Base-by-base conservation (phyloP, 2,329 filamentous ascomycete genomes). In the Sporothrix protearum region DNA sequence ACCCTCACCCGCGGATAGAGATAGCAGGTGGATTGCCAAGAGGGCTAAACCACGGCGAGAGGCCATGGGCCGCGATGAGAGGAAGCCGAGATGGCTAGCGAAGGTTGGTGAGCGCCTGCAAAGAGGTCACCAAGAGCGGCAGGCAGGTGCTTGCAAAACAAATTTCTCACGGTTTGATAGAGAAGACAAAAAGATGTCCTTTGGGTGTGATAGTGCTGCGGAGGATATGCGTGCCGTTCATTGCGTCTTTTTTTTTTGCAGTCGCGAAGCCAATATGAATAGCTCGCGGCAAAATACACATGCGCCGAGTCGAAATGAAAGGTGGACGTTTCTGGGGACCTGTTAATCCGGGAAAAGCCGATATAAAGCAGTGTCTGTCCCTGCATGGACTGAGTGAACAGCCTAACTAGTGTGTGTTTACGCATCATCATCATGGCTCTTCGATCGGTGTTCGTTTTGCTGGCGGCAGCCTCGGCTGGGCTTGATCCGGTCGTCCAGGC, bases 401-500 rank as follows among this genome's bases (percentile, higher is more conserved):
- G 33, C 5, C 30, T 33, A 1, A 39, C 30, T 33, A 39, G 16
- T 36, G n/a, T 3, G 12, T 7, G 19, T 9, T 39, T 39, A 39
- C 2, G 30, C 57, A 61, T 6, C 57, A 39, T 3, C 57, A 39
- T 19, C 57, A 61, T 70, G 55, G 68, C 42, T 63, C 42, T 70
- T n/a, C 39, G 28, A 42, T 25, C 61, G 10, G 14, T 42, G 51
- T 39, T 28, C 30, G 42, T 68, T 45, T 39, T 71, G 45, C 42
- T 72, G 64, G 59, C 69, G 19, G 45, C 66, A 10, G 47, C 19
- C 45, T 6, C 36, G 9, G 61, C 57, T 19, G 66, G 55, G 0
- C 6, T 66, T 25, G 28, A 22, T 16, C 45, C 64, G 51, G 36
- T 45, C 14, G 73, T 42, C 30, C 53, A 68, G 10, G 75, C 74